A percentile compares a stretch with the other conserved stretches of the same genome.
Conservation (phyloP, 345 rosid species). For the Gossypium ekmanianum region DNA sequence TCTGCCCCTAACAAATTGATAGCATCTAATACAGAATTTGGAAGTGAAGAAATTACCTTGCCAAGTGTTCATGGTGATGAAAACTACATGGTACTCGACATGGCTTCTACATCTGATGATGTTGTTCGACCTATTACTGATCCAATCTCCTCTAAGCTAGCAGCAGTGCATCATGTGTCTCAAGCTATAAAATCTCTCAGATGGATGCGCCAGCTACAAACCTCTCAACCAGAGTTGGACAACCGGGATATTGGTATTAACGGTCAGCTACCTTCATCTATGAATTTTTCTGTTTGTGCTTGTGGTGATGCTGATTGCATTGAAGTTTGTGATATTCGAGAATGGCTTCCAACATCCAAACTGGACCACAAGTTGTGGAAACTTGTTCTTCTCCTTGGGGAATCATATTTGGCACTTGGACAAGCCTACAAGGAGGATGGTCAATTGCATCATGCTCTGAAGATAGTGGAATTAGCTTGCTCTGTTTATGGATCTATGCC, state of each 20-base stretch:
- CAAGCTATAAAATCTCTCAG: conserved; percentile 94
- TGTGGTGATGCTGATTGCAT: conserved; percentile 98
- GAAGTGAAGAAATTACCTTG: conserved; percentile 21
- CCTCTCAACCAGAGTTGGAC: conserved; percentile 38
- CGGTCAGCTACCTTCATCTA: conserved; percentile 35
- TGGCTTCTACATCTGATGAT: conserved; percentile 33
- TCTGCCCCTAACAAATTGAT: conserved; percentile 28
- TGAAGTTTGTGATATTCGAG: conserved; percentile 90
- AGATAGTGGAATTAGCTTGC: conserved; percentile 79
- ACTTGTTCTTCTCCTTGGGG: conserved; percentile 93
- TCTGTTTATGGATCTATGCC: conserved; percentile 95
- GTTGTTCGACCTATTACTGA: conserved; percentile 50
- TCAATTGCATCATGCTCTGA: conserved; percentile 75
- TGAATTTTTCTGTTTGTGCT: conserved; percentile 61
- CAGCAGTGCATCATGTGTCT: conserved; percentile 91
- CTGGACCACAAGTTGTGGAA: conserved; percentile 86
- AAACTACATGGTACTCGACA: conserved; percentile 33
- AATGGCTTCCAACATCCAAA: conserved; percentile 90
- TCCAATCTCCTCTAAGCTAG: conserved; percentile 73
- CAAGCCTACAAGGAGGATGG: conserved; percentile 80
- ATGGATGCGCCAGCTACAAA: conserved; percentile 82
- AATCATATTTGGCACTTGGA: conserved; percentile 84
- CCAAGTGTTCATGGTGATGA: conserved; percentile 30
- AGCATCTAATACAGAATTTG: conserved; percentile 20
- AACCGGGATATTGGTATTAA: conserved; percentile 26